phyloP scores from a whole-genome alignment of 2,329 filamentous ascomycete species.

The Epicoccum sorghinum region DNA sequence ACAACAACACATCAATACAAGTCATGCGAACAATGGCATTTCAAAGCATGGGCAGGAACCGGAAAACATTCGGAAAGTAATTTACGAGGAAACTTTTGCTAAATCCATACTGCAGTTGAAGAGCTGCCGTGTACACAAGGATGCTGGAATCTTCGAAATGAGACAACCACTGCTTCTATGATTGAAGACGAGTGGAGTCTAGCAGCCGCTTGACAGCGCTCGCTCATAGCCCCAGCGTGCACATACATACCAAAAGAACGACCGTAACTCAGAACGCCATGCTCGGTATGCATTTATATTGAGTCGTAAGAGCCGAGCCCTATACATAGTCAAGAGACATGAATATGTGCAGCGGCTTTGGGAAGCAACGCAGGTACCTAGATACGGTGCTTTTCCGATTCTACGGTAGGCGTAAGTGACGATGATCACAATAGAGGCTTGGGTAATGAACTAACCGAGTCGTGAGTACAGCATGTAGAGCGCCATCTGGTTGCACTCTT shows the following conservation, averaged over 20 bases:
- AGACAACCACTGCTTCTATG: constrained; percentile 2
- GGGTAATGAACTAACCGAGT: constrained; percentile 69
- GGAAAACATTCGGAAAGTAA: background rate
- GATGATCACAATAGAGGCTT: background rate
- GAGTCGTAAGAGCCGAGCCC: constrained; percentile 5
- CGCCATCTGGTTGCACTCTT: constrained; percentile 99
- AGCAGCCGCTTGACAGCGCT: background rate
- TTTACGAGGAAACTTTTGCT: constrained; percentile 14
- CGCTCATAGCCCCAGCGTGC: background rate
- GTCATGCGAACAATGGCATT: background rate
- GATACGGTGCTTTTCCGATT: constrained; percentile 78
- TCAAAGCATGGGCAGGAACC: background rate
- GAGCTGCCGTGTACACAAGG: constrained; percentile 2
- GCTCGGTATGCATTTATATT: constrained; percentile 21
- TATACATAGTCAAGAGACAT: constrained; percentile 1
- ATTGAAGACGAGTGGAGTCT: background rate
- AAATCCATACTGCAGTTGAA: constrained; percentile 8
- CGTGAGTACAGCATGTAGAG: constrained; percentile 98
- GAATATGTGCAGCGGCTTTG: constrained; percentile 3
- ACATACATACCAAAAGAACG: constrained; percentile 18
- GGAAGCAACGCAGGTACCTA: constrained; percentile 42
- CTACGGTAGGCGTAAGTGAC: constrained; percentile 50
- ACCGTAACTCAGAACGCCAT: constrained; percentile 24
- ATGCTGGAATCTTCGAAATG: background rate
- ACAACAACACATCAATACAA: constrained; percentile 1